Base-by-base conservation (phyloP, 768 basidiomycete species). In the Goffeauzyma gilvescens region DNA sequence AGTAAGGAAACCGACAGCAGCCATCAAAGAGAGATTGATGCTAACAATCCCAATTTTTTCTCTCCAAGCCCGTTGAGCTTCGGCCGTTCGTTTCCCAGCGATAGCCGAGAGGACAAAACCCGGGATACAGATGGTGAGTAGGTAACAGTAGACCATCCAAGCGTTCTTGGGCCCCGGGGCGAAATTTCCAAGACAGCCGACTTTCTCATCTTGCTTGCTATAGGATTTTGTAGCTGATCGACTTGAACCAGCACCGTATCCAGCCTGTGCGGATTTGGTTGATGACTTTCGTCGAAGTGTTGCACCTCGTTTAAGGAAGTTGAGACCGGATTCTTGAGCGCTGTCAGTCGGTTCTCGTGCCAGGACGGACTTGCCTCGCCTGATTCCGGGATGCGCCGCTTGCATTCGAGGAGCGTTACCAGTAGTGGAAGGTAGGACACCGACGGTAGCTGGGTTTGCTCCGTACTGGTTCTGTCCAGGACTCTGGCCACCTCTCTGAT, bases 51-150 rank as follows among this genome's bases (percentile, higher is more conserved):
- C 93, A 65, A 95, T 85, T 69, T 98, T 98, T 67, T 98, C 93
- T 50, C 93, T 72, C 89, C 89, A 98, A 32, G 93, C 93, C 37
- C 86, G 76, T 62, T 93, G 87, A 52, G 80, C 81, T 50, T 98
- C 93, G 0, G 84, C 80, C 22, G 79, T 89, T 42, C 73, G 72
- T 51, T 93, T 79, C 42, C 89, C 85, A 54, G 81, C 87, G 23
- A 75, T 67, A 39, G 67, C 71, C 46, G 93, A 71, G 17, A 95
- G 48, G 46, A 81, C 55, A 42, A 63, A 75, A 2, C 74, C 65
- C 1, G 93, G 93, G n/a, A 90, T 67, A 54, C 77, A 78, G 54
- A 71, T 73, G 5, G 93, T 98, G 39, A 93, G 49, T 50, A 87
- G 54, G 62, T 76, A 77, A 64, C 82, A 93, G 64, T 87, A 98